Conservation (phyloP, 768 basidiomycete genomes). For the Lyophyllum atratum region DNA sequence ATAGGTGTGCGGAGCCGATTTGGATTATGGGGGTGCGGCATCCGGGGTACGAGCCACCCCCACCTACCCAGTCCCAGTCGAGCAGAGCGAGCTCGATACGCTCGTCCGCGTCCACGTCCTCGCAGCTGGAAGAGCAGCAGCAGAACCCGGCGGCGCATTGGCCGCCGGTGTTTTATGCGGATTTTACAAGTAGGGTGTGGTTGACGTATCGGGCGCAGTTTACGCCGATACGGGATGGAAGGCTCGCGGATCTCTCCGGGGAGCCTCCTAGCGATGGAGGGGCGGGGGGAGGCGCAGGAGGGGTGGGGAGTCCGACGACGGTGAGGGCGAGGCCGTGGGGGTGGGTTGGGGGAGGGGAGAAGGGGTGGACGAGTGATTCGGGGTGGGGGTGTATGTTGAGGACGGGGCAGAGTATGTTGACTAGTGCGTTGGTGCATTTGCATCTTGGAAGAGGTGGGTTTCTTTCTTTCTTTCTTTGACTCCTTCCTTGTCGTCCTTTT, state of each 20-base stretch:
- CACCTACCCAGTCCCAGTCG: too few relatives aligned
- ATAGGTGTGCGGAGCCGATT: conserved; percentile 80
- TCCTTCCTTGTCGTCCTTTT: too few relatives aligned
- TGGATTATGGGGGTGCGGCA: conserved; percentile 90
- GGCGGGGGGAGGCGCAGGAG: conserved; percentile 25
- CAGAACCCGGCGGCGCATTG: conserved; percentile 54
- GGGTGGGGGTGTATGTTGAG: conserved; percentile 95
- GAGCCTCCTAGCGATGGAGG: conserved; percentile 8
- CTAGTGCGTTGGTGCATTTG: conserved; percentile 73
- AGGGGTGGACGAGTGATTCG: conserved; percentile 81
- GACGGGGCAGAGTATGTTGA: conserved; percentile 83
- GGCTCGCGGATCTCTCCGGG: conserved; percentile 35
- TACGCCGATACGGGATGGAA: conserved; percentile 71
- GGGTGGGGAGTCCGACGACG: conserved; percentile 35
- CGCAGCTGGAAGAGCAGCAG: neutral
- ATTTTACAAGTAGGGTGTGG: conserved; percentile 89
- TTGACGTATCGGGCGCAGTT: conserved; percentile 92
- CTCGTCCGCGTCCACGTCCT: conserved; percentile 34
- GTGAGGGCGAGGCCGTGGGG: conserved; percentile 59
- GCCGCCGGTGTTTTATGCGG: conserved; percentile 83
- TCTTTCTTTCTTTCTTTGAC: neutral
- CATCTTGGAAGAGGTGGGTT: conserved; percentile 55
- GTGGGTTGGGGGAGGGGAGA: conserved; percentile 70
- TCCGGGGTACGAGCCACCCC: conserved; percentile 64
- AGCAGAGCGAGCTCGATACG: conserved; percentile 41